phyloP scores from a whole-genome alignment of 73 alveolate genomes.

The Tetrahymena borealis region DNA sequence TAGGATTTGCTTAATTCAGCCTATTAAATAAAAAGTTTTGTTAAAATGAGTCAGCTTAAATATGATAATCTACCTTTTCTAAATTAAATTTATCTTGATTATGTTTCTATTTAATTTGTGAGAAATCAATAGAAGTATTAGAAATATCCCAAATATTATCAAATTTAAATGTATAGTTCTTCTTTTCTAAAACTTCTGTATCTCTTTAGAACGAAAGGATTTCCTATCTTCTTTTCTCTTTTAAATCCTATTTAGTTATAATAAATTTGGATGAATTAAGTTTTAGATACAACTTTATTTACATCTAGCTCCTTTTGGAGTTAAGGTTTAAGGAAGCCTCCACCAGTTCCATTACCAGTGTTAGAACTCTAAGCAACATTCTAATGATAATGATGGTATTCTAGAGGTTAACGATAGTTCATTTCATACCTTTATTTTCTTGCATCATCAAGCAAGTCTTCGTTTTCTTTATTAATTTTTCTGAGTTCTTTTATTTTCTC shows the following conservation, averaged over 20 bases:
- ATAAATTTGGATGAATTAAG: no score
- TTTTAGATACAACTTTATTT: no score
- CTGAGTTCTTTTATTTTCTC: constrained; percentile 11
- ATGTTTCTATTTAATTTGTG: background rate
- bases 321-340: background rate
- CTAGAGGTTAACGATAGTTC: background rate
- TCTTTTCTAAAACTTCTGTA: constrained; percentile 4
- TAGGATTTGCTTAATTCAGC: background rate
- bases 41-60: background rate
- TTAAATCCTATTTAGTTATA: constrained; percentile 11
- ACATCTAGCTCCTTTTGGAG: background rate
- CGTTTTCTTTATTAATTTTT: background rate
- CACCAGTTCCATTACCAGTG: constrained; percentile 2
- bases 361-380: background rate
- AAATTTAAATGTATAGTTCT: constrained; percentile 6
- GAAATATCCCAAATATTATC: constrained; percentile 42
- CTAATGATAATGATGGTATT: constrained; percentile 10
- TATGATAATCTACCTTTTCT: background rate
- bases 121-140: constrained; percentile 21
- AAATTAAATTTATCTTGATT: background rate
- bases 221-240: constrained; percentile 32
- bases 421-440: background rate
- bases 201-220: constrained; percentile 11
- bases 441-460: background rate
- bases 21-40: background rate